phyloP scores from a whole-genome alignment of 2,329 filamentous ascomycete species.

The Beauveria varroae region DNA sequence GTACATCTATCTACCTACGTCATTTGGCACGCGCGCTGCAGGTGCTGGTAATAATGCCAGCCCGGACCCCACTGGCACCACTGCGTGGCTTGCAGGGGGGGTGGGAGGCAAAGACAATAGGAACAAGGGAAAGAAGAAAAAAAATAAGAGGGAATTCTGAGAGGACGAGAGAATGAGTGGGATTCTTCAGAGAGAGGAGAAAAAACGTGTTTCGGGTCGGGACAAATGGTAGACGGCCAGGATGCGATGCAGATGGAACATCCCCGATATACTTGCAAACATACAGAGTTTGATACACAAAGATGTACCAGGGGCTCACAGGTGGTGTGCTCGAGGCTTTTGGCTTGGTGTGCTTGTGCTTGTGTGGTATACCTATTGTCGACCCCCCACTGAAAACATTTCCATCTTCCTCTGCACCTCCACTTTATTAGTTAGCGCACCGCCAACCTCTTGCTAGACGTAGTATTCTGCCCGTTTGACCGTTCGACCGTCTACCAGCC shows the following conservation, averaged over 20 bases:
- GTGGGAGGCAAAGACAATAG: neutral
- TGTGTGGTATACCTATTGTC: too few relatives aligned
- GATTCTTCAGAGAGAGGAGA: neutral
- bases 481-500: neutral
- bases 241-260: too few relatives aligned
- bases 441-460: neutral
- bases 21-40: too few relatives aligned
- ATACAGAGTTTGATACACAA: too few relatives aligned
- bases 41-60: too few relatives aligned
- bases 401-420: neutral
- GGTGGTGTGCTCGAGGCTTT: neutral
- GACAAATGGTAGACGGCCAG: too few relatives aligned
- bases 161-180: neutral
- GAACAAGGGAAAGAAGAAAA: neutral
- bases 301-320: too few relatives aligned
- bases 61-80: too few relatives aligned
- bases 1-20: too few relatives aligned
- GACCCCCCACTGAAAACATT: neutral
- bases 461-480: neutral
- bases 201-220: neutral
- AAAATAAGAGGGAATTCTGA: neutral
- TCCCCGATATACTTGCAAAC: too few relatives aligned
- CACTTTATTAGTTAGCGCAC: slow-evolving; percentile 4
- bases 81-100: too few relatives aligned
- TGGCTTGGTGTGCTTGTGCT: neutral